Base-by-base conservation (phyloP, 305 asterid species). In the Nicotiana rustica region DNA sequence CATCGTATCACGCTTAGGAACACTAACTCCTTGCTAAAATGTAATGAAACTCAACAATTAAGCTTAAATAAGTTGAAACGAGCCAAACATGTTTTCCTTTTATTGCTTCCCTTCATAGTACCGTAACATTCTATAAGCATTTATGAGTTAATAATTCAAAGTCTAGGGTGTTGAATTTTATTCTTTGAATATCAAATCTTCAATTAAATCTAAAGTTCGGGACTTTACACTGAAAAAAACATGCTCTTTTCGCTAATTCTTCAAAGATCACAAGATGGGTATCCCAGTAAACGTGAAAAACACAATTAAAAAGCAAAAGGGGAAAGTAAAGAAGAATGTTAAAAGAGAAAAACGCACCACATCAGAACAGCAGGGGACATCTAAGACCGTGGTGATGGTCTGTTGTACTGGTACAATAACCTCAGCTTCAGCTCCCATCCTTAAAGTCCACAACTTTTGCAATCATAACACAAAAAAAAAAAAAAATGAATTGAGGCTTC, bases 341-440 rank as follows among this genome's bases (percentile, higher is more conserved):
- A 4, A 77, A 56, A 65, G 61, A 38, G 31, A 59, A 0, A 12
- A 29, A 81, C 52, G 7, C 3, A 85, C 81, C 81, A 87, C 92
- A 85, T 85, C 61, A 82, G 85, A 69, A 82, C 91, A 82, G 83
- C 88, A 41, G n/a, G 92, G 91, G n/a, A 90, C 87, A 89, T 90
- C 93, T 92, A 92, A 85, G 25, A 25, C 25, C 25, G 25, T 25
- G 25, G 25, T 25, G 9, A 90, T 86, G 84, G 77, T 88, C 68
- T 84, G 84, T 75, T 86, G 89, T 71, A 89, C 85, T 17, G 86
- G 85, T 9, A 90, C 87, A 41, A 75, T 75, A 25, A 75, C 79
- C 86, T 90, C 90, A 41, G 92, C 85, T 85, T 86, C 93, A 62
- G 91, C 96, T 87, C 90, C 92, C 94, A 92, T 92, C 82, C 69